phyloP scores from a whole-genome alignment of 202 grass and related monocot species.

The Panicum virgatum region DNA sequence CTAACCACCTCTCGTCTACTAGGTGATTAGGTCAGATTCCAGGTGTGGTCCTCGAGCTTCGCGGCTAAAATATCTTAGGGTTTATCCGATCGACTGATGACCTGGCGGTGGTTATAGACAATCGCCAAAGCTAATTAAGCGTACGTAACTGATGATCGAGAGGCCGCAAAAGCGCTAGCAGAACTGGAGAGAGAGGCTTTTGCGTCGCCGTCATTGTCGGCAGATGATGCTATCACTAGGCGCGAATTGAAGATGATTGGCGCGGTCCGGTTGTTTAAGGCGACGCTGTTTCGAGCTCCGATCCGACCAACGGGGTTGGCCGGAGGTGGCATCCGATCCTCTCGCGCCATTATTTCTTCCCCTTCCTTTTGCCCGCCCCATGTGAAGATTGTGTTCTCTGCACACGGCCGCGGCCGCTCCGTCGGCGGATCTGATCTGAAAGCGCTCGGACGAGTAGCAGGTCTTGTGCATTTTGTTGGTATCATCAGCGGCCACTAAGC shows the following conservation, averaged over 20 bases:
- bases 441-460: not conserved
- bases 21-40: not conserved
- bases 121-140: no score
- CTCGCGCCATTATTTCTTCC: not conserved
- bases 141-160: not conserved
- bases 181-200: not conserved
- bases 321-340: slow-evolving; percentile 22
- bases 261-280: not conserved
- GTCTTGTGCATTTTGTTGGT: not conserved
- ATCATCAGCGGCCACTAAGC: no score
- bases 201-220: not conserved
- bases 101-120: not conserved
- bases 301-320: not conserved
- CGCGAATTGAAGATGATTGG: no score
- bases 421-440: not conserved
- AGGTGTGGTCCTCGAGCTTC: not conserved
- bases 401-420: not conserved
- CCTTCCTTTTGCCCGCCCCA: not conserved
- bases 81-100: slow-evolving; percentile 19
- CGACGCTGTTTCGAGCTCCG: not conserved
- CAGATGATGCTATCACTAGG: slow-evolving; percentile 3
- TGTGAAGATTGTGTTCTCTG: slow-evolving; percentile 51
- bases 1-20: not conserved
- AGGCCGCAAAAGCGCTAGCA: slow-evolving; percentile 14
- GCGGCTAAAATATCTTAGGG: not conserved